These are phyloP conservation scores for Coniella vitis DNA, from an alignment of 2,329 filamentous ascomycete genomes.

Conservation along the genomic window DNA sequence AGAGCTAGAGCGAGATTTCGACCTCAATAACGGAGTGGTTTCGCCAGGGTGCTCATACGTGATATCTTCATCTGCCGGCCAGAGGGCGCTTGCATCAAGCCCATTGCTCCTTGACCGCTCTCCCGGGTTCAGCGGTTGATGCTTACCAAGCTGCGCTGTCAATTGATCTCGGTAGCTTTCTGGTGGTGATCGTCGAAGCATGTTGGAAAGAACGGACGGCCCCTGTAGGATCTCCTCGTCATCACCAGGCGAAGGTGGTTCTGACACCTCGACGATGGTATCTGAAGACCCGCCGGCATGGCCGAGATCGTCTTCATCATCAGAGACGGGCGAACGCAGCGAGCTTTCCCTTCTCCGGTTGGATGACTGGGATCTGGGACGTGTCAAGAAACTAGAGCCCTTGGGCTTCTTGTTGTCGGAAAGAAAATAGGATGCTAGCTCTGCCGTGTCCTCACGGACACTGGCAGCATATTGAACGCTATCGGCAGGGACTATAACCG, in stretches of 20 bases:
- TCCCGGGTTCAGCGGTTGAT: constrained; percentile 1
- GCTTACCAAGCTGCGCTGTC: neutral
- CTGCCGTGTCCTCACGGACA: constrained; percentile 80
- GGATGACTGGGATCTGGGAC: constrained; percentile 29
- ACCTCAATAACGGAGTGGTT: constrained; percentile 40
- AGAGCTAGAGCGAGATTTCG: constrained; percentile 25
- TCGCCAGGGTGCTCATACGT: constrained; percentile 26
- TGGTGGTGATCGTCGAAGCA: constrained; percentile 44
- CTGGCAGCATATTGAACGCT: constrained; percentile 68
- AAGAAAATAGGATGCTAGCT: constrained; percentile 76
- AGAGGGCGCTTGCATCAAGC: neutral
- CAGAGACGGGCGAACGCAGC: constrained; percentile 15
- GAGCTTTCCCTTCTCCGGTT: constrained; percentile 16
- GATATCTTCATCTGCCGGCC: neutral
- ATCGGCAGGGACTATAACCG: constrained; percentile 47
- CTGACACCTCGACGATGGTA: constrained; percentile 55
- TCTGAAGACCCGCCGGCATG: constrained; percentile 31
- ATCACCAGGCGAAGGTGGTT: constrained; percentile 44
- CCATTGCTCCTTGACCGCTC: constrained; percentile 17
- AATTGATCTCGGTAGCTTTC: constrained; percentile 22
- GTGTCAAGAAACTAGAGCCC: constrained; percentile 39
- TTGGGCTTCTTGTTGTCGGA: constrained; percentile 49
- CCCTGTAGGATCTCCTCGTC: constrained; percentile 25
- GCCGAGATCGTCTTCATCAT: constrained; percentile 23
- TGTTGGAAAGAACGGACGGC: constrained; percentile 41